These are phyloP conservation scores for Spencermartinsiella europaea DNA, from an alignment of 805 yeast species.

Conservation along the genomic window DNA sequence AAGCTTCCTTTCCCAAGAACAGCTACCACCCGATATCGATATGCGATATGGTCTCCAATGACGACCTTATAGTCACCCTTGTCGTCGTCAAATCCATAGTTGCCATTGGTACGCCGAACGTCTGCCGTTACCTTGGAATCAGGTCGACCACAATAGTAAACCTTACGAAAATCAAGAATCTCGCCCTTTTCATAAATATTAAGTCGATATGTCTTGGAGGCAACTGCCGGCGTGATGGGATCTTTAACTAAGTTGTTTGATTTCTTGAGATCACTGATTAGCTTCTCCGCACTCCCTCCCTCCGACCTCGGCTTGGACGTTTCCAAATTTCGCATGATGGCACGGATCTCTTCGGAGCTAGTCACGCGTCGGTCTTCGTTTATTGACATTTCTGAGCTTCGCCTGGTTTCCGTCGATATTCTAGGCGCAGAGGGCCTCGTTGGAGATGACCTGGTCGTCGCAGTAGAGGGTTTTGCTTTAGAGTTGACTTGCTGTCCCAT, in stretches of 20 bases:
- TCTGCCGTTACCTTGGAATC: slow-evolving; percentile 23
- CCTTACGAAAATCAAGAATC: slow-evolving; percentile 42
- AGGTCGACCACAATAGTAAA: slow-evolving; percentile 48
- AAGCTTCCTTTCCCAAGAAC: slow-evolving; percentile 75
- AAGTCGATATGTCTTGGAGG: slow-evolving; percentile 25
- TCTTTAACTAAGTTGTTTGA: slow-evolving; percentile 1
- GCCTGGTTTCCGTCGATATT: neutral
- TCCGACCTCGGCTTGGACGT: neutral
- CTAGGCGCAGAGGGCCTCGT: neutral
- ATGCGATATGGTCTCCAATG: slow-evolving; percentile 67
- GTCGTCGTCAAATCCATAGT: slow-evolving; percentile 70
- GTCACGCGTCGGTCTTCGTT: neutral
- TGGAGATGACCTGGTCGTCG: neutral
- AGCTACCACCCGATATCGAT: slow-evolving; percentile 58
- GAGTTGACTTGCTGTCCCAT: neutral
- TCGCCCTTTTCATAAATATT: slow-evolving; percentile 60
- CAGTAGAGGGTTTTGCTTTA: neutral
- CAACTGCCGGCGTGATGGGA: slow-evolving; percentile 21
- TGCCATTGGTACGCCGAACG: slow-evolving; percentile 29
- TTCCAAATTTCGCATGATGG: slow-evolving; percentile 1
- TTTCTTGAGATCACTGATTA: neutral
- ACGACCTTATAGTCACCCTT: slow-evolving; percentile 55
- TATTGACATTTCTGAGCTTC: neutral
- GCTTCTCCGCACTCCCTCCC: slow-evolving; percentile 6
- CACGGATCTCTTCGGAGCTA: slow-evolving; percentile 10